These are phyloP conservation scores for Skeletonema potamos DNA, from an alignment of 108 stramenopile genomes.

Conservation along the genomic window DNA sequence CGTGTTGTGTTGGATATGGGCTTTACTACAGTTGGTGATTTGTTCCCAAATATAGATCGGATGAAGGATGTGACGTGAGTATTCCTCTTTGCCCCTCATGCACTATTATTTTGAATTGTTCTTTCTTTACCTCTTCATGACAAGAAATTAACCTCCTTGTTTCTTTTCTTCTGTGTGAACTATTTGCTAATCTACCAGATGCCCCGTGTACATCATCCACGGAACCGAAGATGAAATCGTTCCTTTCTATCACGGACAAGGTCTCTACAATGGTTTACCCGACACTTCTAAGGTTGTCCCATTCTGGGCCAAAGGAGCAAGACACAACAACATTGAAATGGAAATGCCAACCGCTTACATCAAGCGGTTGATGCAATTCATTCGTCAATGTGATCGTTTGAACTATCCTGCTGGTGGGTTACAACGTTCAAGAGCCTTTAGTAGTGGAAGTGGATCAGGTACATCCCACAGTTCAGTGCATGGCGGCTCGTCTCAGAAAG, in stretches of 20 bases:
- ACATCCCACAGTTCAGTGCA: not conserved
- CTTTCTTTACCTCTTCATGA: no score
- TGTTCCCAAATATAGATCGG: slow-evolving; percentile 81
- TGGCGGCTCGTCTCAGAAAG: not conserved
- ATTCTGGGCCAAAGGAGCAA: slow-evolving; percentile 74
- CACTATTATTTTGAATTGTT: no score
- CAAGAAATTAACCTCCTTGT: no score
- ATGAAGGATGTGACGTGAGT: slow-evolving; percentile 47
- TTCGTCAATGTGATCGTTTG: slow-evolving; percentile 39
- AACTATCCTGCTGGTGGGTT: slow-evolving; percentile 17
- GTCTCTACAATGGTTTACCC: slow-evolving; percentile 56
- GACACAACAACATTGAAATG: slow-evolving; percentile 63
- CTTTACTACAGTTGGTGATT: slow-evolving; percentile 76
- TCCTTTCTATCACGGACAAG: slow-evolving; percentile 75
- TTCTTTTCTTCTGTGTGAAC: no score
- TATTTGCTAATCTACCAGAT: slow-evolving; percentile 28
- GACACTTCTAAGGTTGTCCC: slow-evolving; percentile 63
- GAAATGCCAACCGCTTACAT: slow-evolving; percentile 50
- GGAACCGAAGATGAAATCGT: slow-evolving; percentile 76
- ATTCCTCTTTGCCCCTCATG: not conserved
- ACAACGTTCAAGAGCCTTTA: not conserved
- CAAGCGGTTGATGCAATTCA: slow-evolving; percentile 42
- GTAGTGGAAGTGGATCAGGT: not conserved
- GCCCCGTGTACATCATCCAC: slow-evolving; percentile 75
- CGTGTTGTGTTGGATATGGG: slow-evolving; percentile 77